Conservation (phyloP, 225 moss, liverwort and hornwort genomes). For the Neckera pumila region DNA sequence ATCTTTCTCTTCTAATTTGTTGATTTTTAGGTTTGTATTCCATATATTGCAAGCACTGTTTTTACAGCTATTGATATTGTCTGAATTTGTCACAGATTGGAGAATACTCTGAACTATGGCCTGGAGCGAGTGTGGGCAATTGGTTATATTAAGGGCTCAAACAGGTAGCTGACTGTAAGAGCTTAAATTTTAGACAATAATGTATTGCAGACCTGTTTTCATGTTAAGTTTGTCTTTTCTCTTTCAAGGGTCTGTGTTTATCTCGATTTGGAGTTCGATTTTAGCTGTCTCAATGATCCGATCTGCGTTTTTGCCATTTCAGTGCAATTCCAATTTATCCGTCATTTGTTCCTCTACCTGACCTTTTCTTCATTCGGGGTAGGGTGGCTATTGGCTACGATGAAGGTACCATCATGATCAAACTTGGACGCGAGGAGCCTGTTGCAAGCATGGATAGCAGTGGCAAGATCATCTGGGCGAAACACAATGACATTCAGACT, state of each 20-base stretch:
- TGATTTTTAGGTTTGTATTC: neutral
- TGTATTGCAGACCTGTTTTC: neutral
- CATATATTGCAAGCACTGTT: neutral
- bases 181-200: neutral
- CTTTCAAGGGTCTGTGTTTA: neutral
- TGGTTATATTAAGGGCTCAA: conserved; percentile 69
- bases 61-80: neutral
- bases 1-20: neutral
- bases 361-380: neutral
- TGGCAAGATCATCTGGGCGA: conserved; percentile 91
- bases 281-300: neutral
- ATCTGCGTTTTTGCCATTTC: neutral
- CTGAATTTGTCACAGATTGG: conserved; percentile 34
- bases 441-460: conserved; percentile 92
- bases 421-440: conserved; percentile 81
- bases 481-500: conserved; percentile 86
- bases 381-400: conserved; percentile 89
- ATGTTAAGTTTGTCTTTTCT: neutral
- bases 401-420: conserved; percentile 90
- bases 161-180: conserved; percentile 30
- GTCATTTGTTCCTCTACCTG: neutral
- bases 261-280: neutral
- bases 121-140: conserved; percentile 93
- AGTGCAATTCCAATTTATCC: neutral
- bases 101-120: conserved; percentile 84